phyloP scores from a whole-genome alignment of 176 grass and related monocot genomes.

The Zizania latifolia region DNA sequence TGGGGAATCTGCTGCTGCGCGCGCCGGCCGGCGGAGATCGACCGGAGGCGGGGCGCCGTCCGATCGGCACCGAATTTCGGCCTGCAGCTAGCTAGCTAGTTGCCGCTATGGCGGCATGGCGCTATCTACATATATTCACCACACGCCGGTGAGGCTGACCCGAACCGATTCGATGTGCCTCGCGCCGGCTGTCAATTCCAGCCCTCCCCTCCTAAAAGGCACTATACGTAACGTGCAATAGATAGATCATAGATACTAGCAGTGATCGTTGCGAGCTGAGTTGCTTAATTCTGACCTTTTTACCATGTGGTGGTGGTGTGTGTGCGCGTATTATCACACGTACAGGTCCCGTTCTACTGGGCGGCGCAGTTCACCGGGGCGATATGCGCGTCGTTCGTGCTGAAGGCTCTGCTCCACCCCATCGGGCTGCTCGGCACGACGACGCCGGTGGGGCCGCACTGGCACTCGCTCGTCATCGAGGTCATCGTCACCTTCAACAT shows the following conservation, averaged over 20 bases:
- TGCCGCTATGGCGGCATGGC: too few species aligned
- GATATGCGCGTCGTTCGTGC: conserved; percentile 67
- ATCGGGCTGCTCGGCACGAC: conserved; percentile 61
- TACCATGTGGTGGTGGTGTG: not conserved
- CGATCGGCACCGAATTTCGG: conserved; percentile 32
- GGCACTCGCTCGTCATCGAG: conserved; percentile 73
- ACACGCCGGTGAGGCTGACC: conserved; percentile 24
- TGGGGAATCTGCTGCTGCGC: not conserved
- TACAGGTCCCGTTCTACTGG: conserved; percentile 97
- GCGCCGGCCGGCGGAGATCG: too few species aligned
- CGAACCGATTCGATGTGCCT: conserved; percentile 48
- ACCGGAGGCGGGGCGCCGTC: not conserved
- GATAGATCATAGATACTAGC: too few species aligned
- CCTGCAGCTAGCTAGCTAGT: not conserved
- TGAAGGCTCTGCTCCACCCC: conserved; percentile 69
- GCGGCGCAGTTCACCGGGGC: conserved; percentile 84
- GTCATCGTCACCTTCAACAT: conserved; percentile 90
- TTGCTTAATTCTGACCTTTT: not conserved
- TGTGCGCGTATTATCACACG: too few species aligned
- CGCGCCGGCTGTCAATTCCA: not conserved
- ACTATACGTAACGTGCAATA: not conserved
- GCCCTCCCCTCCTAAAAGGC: not conserved
- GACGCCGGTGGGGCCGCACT: conserved; percentile 45
- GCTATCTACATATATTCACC: conserved; percentile 14
- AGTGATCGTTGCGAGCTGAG: too few species aligned